Percentiles rank a stretch among this genome's conserved stretches.
phyloP scores from a whole-genome alignment of 495 filamentous ascomycete genomes.

The Hypoxylon lienhwacheense region DNA sequence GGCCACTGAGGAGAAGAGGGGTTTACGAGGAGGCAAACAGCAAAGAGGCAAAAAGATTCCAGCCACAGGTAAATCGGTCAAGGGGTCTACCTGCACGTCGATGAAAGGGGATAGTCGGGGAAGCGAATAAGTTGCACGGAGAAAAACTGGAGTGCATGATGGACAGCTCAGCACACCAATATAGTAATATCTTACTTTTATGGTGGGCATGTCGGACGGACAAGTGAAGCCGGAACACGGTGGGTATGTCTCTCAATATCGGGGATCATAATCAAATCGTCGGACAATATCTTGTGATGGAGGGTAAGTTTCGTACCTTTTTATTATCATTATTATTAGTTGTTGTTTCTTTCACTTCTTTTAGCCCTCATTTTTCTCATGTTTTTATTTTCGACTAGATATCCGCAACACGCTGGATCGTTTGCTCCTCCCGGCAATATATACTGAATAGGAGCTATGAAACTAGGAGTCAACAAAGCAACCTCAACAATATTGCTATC shows the following conservation, averaged over 20 bases:
- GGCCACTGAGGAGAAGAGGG: constrained; percentile 1
- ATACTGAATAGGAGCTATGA: constrained; percentile 23
- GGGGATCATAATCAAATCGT: constrained; percentile 7
- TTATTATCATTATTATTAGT: constrained; percentile 1
- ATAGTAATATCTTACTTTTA: constrained; percentile 11
- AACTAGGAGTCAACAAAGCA: constrained; percentile 8
- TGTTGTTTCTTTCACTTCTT: constrained; percentile 20
- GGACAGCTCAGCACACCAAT: constrained; percentile 37
- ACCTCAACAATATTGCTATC: constrained; percentile 19
- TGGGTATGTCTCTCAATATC: constrained; percentile 1
- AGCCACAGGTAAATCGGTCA: constrained; percentile 25
- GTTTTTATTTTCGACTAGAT: too few relatives aligned
- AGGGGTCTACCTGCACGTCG: constrained; percentile 34
- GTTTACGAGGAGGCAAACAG: constrained; percentile 16
- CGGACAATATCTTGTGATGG: constrained; percentile 8
- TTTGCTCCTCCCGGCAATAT: constrained; percentile 24
- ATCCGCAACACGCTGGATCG: too few relatives aligned
- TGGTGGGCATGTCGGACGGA: constrained; percentile 21
- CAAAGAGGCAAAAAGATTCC: constrained; percentile 30
- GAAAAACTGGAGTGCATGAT: constrained; percentile 36
- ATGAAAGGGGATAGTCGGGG: constrained; percentile 33
- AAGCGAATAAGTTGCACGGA: constrained; percentile 30
- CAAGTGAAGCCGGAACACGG: constrained; percentile 10
- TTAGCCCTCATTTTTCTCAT: too few relatives aligned
- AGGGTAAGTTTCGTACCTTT: constrained; percentile 8